Base-by-base conservation (phyloP, 2,329 filamentous ascomycete species). In the Colletotrichum tropicale region DNA sequence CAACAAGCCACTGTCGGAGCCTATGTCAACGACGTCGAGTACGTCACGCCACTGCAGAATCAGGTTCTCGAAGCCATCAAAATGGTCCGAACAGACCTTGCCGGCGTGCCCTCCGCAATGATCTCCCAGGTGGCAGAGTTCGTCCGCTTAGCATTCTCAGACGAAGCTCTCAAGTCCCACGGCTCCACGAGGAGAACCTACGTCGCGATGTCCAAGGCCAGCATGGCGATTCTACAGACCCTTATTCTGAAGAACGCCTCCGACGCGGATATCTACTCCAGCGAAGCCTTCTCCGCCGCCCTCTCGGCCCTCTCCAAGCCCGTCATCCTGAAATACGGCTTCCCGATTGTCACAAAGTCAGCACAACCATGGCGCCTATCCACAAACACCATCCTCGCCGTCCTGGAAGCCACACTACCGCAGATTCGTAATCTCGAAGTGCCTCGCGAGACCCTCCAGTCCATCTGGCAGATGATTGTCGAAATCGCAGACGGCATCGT, bases 121-220 rank as follows among this genome's bases (percentile, higher is more conserved):
- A 89, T 96, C 66, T 87, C 87, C 1, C 90, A 94, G 71, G 89
- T 96, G 12, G 91, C 95, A 2, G 91, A 94, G 66, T 92, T 98
- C 75, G 90, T 92, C 10, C 89, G 91, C 4, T 87, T 98, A 38
- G 93, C 95, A 2, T 96, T 95, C 79, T 84, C 87, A 1, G 80
- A 84, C 34, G 84, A 81, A 16, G 81, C 77, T 75, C 80, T 77
- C 48, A 80, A 79, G 9, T 71, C 85, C 77, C 78, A 79, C 15
- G 55, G 71, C 83, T 82, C 78, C 82, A 78, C 38, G 66, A 92
- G 92, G 72, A 94, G 95, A 8, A 98, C 95, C 0, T 98, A 96
- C 81, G 92, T 99, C 71, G 96, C 97, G 38, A 91, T 98, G 81
- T 95, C 96, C 2, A 98, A 97, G 83, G 91, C 91, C 24, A 92